Evolutionary conservation across 148 eudicot genomes (phyloP), one percentile per base, ranked within the genome.

Genomic region (Talinum fruticosum): DNA sequence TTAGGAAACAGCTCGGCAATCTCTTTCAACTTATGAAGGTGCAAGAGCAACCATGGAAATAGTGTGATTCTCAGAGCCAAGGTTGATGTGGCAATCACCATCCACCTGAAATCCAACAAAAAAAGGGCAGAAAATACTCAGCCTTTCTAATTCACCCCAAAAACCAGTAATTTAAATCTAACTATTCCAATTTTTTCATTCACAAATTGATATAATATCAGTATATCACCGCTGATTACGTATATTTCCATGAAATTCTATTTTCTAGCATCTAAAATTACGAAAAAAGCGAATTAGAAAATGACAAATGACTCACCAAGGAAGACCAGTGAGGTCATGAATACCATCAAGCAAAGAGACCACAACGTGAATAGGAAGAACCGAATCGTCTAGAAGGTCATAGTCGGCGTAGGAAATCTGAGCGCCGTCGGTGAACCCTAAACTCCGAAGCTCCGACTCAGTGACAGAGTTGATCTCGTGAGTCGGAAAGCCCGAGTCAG

Each of bases 1-100:
- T 85, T 91, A 35, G 97, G 92, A n/a, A 91, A 70, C 38, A 80
- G 41, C 82, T 87, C 82, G 65, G 77, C 88, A 45, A 89, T 89
- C 83, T 80, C 78, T 83, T 84, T 83, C 71, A 89, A 66, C 83
- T 93, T 93, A 33, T 71, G 89, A 71, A 91, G 87, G 79, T 93
- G 97, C 82, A 93, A 45, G 24, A 93, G 66, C 28, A 89, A 72
- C 72, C 88, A 8, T 10, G 99, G 98, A 66, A 91, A 81, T 80
- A 93, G 23, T n/a, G 86, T 66, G 35, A 88, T 53, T 85, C 99
- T 89, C 69, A 91, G 83, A 66, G 86, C 88, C 81, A 92, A 67
- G n/a, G 94, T 91, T 69, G 96, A 88, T 45, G 94, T 84, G 14
- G 86, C 86, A 72, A 95, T 89, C 67, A 87, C 78, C 34, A 86